Evolutionary conservation across 2,329 filamentous ascomycete genomes (phyloP), one percentile per base, ranked within the genome.

Genomic region (Samsoniella hepiali): DNA sequence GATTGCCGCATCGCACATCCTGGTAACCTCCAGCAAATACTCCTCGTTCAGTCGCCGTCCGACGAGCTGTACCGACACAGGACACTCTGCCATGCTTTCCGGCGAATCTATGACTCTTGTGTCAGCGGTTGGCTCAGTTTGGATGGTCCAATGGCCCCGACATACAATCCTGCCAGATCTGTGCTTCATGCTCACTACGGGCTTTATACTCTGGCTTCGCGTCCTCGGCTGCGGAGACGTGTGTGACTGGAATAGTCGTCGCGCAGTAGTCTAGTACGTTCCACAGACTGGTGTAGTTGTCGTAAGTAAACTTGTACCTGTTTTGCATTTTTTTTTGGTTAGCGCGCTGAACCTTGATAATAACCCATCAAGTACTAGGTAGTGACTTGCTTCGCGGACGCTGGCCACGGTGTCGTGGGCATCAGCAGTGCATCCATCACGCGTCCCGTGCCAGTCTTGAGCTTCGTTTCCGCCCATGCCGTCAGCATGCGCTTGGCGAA

Each of bases 211-310:
- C 29, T 58, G 40, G 17, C 31, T 38, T 47, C 17, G n/a, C 17
- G 7, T 58, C 55, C n/a, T 36, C 8, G 1, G 22, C 5, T 40
- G 22, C 22, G 29, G 13, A 40, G 22, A 59, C 45, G 10, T 22
- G 36, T 9, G 57, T 42, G 34, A 50, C 57, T 45, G 57, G 44
- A 15, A 51, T 42, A 49, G 45, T 51, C 45, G 47, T 50, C 27
- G 47, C 45, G 47, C 57, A 42, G 36, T 59, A 59, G 57, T 59
- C 57, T 8, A 51, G 15, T 8, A 59, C 15, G 13, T 59, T 50
- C 32, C 57, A 59, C 27, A 59, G n/a, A 29, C 36, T 59, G 32
- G 57, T 59, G 9, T 59, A 59, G 31, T 51, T 59, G 22, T 59
- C 57, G 45, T 59, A 59, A 27, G 44, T 31, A 17, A 59, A 59